Base-by-base conservation (phyloP, 2,329 filamentous ascomycete species). In the Fusarium sp. region DNA sequence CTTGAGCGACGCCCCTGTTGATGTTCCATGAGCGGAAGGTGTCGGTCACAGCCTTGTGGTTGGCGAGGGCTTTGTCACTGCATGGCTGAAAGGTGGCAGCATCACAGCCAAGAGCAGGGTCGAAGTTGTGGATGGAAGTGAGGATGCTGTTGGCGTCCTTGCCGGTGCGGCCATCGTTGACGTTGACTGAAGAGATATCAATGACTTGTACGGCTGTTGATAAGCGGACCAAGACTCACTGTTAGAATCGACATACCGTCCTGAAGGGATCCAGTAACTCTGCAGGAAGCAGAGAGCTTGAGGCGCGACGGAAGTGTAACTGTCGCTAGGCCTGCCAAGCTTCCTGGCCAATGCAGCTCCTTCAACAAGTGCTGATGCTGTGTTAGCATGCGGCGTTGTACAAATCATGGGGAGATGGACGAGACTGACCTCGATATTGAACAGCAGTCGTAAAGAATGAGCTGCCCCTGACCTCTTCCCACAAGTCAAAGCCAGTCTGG, bases 391-490 rank as follows among this genome's bases (percentile, higher is more conserved):
- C 14, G 3, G 9, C 21, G 9, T 9, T 11, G 6, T 10, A 15
- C 19, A 7, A n/a, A 14, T 4, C 17, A 9, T 27, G n/a, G n/a
- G n/a, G n/a, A 6, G 7, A 21, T 5, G 2, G 19, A 19, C 10
- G 15, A 11, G 17, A 21, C 59, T 82, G 71, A 68, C 87, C 82
- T 65, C 91, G 85, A 71, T 94, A 87, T 57, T 90, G 86, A 36
- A 84, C 82, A 4, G 86, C 84, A 29, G 87, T 77, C 1, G 91
- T 95, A 75, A 94, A 96, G 79, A 93, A 95, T 1, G 90, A 93
- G 19, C 85, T 88, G 36, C 90, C 89, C 21, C 80, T 78, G 13
- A 93, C 85, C 73, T 95, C 92, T 72, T 95, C 92, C 92, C 92
- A 95, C 4, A 96, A 81, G 72, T 96, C 92, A 69, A 87, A 95